Evolutionary conservation across 164 flowering plant species (phyloP).

Genomic region (Berberis thunbergii): DNA sequence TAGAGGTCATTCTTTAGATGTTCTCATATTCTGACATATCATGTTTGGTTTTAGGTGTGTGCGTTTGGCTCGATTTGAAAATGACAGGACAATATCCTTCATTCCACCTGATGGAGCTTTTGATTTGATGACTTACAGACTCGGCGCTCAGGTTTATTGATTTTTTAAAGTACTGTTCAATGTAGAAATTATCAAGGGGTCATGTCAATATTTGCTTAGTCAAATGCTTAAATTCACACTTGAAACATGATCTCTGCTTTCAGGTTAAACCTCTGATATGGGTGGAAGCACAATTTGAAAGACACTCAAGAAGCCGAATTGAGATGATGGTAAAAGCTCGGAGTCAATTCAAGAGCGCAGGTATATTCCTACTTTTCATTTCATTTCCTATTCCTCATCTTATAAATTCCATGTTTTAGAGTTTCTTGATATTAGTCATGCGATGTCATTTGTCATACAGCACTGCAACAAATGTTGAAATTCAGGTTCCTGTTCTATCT

Average conservation of each 20-base stretch:
- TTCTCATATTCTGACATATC: conserved; percentile 4
- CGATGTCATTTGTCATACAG: conserved; percentile 27
- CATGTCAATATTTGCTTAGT: too few species aligned
- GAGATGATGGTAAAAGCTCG: conserved; percentile 89
- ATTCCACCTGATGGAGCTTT: conserved; percentile 98
- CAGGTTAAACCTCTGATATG: conserved; percentile 95
- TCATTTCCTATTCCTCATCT: background rate
- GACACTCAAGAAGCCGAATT: conserved; percentile 87
- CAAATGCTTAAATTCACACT: too few species aligned
- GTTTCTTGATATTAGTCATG: conserved; percentile 6
- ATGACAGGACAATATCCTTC: conserved; percentile 94
- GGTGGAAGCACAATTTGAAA: conserved; percentile 98
- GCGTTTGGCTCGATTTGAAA: conserved; percentile 95
- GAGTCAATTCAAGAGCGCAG: conserved; percentile 99
- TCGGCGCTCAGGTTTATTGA: conserved; percentile 80
- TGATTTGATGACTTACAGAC: conserved; percentile 96
- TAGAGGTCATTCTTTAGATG: background rate
- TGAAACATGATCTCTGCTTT: background rate
- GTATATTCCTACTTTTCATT: conserved; percentile 23
- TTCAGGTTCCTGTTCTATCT: conserved; percentile 74
- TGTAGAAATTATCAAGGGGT: too few species aligned
- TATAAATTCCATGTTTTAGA: background rate
- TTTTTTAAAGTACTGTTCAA: background rate
- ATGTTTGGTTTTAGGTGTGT: conserved; percentile 60
- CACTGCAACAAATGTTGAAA: conserved; percentile 95